A percentile compares a stretch with the other conserved stretches of the same genome.
Evolutionary conservation across 768 basidiomycete species (phyloP).

Genomic region (Panellus pusillus): DNA sequence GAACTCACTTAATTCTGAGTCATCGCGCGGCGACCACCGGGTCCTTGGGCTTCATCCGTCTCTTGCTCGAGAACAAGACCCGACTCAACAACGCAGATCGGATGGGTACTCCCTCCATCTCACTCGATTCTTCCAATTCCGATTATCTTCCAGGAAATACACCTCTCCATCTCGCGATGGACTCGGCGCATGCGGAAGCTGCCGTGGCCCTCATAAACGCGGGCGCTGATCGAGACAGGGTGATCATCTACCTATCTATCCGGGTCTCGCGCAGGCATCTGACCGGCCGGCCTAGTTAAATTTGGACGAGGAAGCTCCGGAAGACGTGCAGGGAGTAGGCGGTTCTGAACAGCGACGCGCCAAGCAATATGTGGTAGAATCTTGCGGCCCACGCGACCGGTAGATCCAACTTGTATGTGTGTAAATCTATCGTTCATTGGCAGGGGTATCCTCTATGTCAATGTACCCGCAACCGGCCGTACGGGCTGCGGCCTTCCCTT

Average conservation of each 20-base stretch:
- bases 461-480: too few species aligned
- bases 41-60: constrained; percentile 81
- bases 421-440: too few species aligned
- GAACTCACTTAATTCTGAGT: constrained; percentile 38
- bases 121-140: constrained; percentile 16
- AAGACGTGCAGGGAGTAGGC: constrained; percentile 89
- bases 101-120: constrained; percentile 49
- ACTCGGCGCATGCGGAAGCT: constrained; percentile 89
- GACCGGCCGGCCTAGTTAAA: constrained; percentile 58
- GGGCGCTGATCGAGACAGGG: constrained; percentile 88
- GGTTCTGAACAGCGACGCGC: constrained; percentile 83
- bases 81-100: constrained; percentile 86
- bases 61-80: constrained; percentile 81
- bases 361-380: constrained; percentile 70
- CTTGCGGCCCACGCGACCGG: constrained; percentile 49
- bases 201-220: constrained; percentile 92
- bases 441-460: too few species aligned
- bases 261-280: constrained; percentile 12
- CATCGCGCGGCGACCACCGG: constrained; percentile 98
- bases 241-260: constrained; percentile 33
- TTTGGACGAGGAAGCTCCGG: constrained; percentile 81
- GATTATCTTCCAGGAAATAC: constrained; percentile 71
- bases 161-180: constrained; percentile 95
- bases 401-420: not conserved
- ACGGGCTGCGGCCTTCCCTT: too few species aligned